Percentiles rank a stretch among this genome's conserved stretches.
Evolutionary conservation across 495 filamentous ascomycete genomes (phyloP).

Genomic region (Chaetomidium leptoderma): DNA sequence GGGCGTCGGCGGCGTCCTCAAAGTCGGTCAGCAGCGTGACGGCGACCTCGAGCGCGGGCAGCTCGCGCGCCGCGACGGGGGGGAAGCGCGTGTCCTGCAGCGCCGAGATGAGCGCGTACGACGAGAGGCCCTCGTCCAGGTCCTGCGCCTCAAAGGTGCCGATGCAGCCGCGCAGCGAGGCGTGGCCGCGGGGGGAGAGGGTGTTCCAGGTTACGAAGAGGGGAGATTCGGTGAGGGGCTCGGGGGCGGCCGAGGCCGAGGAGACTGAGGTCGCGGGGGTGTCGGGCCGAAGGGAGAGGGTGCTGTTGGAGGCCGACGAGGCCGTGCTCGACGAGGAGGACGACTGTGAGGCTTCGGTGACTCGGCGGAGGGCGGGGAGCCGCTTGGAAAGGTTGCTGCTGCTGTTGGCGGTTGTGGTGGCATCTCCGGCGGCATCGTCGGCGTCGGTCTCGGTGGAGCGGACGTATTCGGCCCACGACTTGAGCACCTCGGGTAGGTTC

Average conservation of each 20-base stretch:
- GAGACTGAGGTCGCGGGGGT: slow-evolving; percentile 37
- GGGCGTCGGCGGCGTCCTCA: slow-evolving; percentile 61
- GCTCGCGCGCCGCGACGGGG: slow-evolving; percentile 63
- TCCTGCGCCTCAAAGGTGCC: slow-evolving; percentile 85
- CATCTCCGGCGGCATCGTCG: not conserved
- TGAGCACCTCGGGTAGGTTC: slow-evolving; percentile 61
- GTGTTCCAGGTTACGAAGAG: slow-evolving; percentile 97
- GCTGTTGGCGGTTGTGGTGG: slow-evolving; percentile 12
- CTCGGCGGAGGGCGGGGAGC: slow-evolving; percentile 37
- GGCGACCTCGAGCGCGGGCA: slow-evolving; percentile 63
- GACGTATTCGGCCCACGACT: slow-evolving; percentile 60
- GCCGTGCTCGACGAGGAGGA: slow-evolving; percentile 26
- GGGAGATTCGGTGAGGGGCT: slow-evolving; percentile 47
- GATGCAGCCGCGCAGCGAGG: slow-evolving; percentile 82
- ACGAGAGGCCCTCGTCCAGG: slow-evolving; percentile 65
- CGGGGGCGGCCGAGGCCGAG: slow-evolving; percentile 21
- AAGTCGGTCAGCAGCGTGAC: slow-evolving; percentile 75
- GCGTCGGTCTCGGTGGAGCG: slow-evolving; percentile 20
- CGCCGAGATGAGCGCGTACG: slow-evolving; percentile 85
- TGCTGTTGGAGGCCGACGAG: slow-evolving; percentile 25
- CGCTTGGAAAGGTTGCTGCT: slow-evolving; percentile 33
- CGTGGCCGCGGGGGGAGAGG: slow-evolving; percentile 50
- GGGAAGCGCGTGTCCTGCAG: slow-evolving; percentile 82
- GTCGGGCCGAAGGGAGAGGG: slow-evolving; percentile 18
- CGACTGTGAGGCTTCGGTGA: slow-evolving; percentile 33